phyloP scores from a whole-genome alignment of 2,329 filamentous ascomycete species.

The Fusarium austroafricanum region DNA sequence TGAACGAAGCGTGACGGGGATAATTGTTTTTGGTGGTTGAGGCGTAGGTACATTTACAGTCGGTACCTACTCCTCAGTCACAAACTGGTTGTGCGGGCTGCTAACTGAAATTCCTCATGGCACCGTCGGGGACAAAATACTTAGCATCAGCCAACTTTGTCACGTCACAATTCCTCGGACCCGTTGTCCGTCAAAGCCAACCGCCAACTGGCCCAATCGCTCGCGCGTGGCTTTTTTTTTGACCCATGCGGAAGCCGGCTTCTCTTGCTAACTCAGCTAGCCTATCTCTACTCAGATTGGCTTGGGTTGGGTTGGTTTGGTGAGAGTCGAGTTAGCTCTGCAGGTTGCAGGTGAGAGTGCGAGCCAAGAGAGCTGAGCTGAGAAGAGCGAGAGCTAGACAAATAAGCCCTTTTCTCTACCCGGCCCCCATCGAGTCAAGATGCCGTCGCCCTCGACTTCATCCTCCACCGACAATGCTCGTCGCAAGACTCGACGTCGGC shows the following conservation, averaged over 20 bases:
- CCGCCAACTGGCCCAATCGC: constrained; percentile 35
- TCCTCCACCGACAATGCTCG: constrained; percentile 44
- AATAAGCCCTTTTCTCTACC: constrained; percentile 37
- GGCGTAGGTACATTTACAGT: constrained; percentile 20
- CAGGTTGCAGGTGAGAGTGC: constrained; percentile 16
- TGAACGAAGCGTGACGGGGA: constrained; percentile 24
- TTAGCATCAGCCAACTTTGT: constrained; percentile 40
- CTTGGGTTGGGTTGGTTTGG: constrained; percentile 25
- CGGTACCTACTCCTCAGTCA: not conserved
- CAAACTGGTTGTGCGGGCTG: constrained; percentile 3
- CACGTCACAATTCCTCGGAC: constrained; percentile 44
- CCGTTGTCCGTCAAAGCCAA: constrained; percentile 32
- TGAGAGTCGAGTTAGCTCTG: constrained; percentile 28
- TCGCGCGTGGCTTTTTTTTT: constrained; percentile 41
- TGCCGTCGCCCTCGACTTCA: constrained; percentile 38
- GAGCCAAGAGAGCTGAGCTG: constrained; percentile 20
- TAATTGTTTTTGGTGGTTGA: constrained; percentile 25
- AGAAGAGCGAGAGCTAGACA: constrained; percentile 20
- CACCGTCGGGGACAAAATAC: constrained; percentile 36
- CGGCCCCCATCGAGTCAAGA: constrained; percentile 26
- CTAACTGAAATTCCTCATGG: constrained; percentile 36
- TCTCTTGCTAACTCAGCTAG: constrained; percentile 32
- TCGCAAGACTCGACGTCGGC: constrained; percentile 42
- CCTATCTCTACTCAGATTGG: constrained; percentile 33
- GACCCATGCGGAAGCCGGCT: constrained; percentile 40